Conservation (phyloP, 306 rosid genomes). For the Myrica gale region DNA sequence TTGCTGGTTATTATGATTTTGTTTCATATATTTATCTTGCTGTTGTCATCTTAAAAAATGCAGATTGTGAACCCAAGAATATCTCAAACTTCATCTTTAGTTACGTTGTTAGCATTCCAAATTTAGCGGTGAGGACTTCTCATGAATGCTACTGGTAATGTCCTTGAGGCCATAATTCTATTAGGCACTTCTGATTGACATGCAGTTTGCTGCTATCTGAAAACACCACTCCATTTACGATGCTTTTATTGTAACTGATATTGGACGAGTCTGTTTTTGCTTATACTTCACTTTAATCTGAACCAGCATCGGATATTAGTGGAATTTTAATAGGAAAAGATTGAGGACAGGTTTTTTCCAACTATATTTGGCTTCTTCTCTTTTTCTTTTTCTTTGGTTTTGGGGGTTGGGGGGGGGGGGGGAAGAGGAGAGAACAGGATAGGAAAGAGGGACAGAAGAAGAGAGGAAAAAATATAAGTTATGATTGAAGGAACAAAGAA, state of each 20-base stretch:
- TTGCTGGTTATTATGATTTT: slow-evolving; percentile 11
- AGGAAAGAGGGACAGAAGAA: neutral
- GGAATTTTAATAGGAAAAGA: neutral
- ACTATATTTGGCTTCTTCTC: no score
- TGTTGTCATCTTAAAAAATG: slow-evolving; percentile 38
- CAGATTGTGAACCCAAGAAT: slow-evolving; percentile 59
- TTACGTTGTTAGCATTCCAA: slow-evolving; percentile 72
- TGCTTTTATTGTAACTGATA: neutral
- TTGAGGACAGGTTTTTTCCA: neutral
- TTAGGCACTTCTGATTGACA: slow-evolving; percentile 39
- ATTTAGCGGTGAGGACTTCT: slow-evolving; percentile 70
- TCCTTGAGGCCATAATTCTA: slow-evolving; percentile 33
- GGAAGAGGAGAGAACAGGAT: no score
- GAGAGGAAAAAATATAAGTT: neutral
- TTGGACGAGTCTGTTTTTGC: neutral
- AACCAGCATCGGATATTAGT: neutral
- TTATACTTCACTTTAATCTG: neutral
- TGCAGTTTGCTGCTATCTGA: slow-evolving; percentile 37
- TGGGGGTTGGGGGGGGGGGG: neutral
- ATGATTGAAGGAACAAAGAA: no score
- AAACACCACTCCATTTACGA: slow-evolving; percentile 18
- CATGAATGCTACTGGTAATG: slow-evolving; percentile 49
- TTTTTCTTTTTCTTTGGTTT: neutral
- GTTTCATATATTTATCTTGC: slow-evolving; percentile 15
- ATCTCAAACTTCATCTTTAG: slow-evolving; percentile 56